A percentile compares a stretch with the other conserved stretches of the same genome.
Conservation (phyloP, 345 rosid species). For the Passiflora organensis region DNA sequence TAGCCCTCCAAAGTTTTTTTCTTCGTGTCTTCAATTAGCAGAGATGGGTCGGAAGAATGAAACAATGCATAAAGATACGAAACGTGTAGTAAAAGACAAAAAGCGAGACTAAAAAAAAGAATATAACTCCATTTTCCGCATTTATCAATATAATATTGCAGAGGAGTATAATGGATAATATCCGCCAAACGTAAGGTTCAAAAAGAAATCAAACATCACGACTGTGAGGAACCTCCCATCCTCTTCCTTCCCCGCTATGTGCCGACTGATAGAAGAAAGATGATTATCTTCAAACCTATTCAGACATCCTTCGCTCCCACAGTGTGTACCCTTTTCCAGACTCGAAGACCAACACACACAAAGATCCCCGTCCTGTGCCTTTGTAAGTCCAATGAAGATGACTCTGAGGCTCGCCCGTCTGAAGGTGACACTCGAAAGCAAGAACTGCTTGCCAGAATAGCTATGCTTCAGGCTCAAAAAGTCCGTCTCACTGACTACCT, state of each 20-base stretch:
- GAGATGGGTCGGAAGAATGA: too few relatives aligned
- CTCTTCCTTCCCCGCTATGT: not conserved
- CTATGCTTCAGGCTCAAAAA: conserved; percentile 77
- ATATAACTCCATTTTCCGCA: too few relatives aligned
- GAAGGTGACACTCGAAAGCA: conserved; percentile 70
- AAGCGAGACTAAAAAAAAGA: not conserved
- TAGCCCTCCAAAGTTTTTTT: too few relatives aligned
- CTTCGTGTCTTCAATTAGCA: too few relatives aligned
- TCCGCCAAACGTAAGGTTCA: conserved; percentile 27
- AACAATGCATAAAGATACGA: too few relatives aligned
- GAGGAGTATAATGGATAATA: conserved; percentile 2
- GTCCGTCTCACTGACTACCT: conserved; percentile 81
- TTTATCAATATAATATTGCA: too few relatives aligned
- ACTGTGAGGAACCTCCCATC: not conserved
- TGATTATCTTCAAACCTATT: conserved; percentile 41
- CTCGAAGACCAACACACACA: conserved; percentile 20
- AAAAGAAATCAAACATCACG: not conserved
- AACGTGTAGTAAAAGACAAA: too few relatives aligned
- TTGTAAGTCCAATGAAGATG: conserved; percentile 41
- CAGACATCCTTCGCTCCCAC: conserved; percentile 26
- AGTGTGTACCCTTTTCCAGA: conserved; percentile 19
- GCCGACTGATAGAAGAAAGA: conserved; percentile 5
- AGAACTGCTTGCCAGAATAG: conserved; percentile 79
- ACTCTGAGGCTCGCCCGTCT: conserved; percentile 34
- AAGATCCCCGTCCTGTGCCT: conserved; percentile 31